These are phyloP conservation scores for Heterobasidion parviporum DNA, from an alignment of 1,284 basidiomycete species.

Conservation along the genomic window DNA sequence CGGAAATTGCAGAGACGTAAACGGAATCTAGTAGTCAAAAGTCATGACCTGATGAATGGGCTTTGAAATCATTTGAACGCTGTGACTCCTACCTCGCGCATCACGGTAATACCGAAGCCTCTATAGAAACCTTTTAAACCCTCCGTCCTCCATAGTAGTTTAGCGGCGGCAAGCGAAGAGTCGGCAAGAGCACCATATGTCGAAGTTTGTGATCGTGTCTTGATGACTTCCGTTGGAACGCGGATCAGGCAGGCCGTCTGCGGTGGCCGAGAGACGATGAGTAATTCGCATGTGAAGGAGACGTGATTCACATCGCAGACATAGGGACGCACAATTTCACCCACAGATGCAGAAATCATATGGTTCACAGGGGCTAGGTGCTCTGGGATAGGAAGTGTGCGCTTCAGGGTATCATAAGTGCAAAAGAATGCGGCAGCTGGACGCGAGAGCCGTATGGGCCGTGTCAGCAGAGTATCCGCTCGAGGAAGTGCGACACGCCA, in stretches of 20 bases:
- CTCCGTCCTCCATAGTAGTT: constrained; percentile 43
- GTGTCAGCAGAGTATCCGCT: background rate
- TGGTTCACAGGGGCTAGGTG: constrained; percentile 67
- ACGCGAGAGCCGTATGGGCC: no score
- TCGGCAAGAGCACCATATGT: constrained; percentile 47
- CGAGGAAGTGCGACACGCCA: no score
- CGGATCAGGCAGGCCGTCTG: constrained; percentile 89
- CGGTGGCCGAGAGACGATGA: constrained; percentile 18
- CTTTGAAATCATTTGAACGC: background rate
- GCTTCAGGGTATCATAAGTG: constrained; percentile 89
- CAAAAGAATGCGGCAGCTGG: constrained; percentile 93
- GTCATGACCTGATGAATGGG: constrained; percentile 3
- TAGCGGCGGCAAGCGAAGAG: constrained; percentile 39
- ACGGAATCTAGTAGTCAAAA: constrained; percentile 72
- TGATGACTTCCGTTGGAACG: constrained; percentile 93
- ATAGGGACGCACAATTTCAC: constrained; percentile 63
- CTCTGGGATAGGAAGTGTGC: constrained; percentile 48
- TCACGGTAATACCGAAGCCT: constrained; percentile 74
- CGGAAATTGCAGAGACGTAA: constrained; percentile 97
- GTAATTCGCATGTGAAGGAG: constrained; percentile 14
- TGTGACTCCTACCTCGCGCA: constrained; percentile 52
- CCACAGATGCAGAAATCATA: constrained; percentile 74
- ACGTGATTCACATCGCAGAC: background rate
- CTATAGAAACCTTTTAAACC: constrained; percentile 71
- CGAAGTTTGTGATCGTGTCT: constrained; percentile 76